A percentile compares a stretch with the other conserved stretches of the same genome.
phyloP scores from a whole-genome alignment of 2,329 filamentous ascomycete genomes.

The Truncatella angustata region DNA sequence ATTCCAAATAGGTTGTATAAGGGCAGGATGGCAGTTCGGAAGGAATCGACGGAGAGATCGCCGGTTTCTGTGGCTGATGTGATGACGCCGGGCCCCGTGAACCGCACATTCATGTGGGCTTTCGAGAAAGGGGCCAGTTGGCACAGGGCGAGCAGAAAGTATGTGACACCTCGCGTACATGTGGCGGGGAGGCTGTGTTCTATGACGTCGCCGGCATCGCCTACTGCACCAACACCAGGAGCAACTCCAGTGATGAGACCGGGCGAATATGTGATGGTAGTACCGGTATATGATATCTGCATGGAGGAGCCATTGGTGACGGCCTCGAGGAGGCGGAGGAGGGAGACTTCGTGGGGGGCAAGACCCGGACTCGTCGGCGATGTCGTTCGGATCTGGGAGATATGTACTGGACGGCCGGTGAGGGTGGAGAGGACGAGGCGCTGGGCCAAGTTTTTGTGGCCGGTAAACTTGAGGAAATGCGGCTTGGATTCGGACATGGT shows the following conservation, averaged over 20 bases:
- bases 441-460: slow-evolving; percentile 77
- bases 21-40: slow-evolving; percentile 88
- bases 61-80: slow-evolving; percentile 80
- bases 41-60: slow-evolving; percentile 88
- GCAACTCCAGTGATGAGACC: slow-evolving; percentile 87
- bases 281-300: slow-evolving; percentile 95
- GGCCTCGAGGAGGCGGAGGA: slow-evolving; percentile 89
- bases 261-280: slow-evolving; percentile 86
- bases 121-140: slow-evolving; percentile 93
- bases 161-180: slow-evolving; percentile 80
- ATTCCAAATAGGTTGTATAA: slow-evolving; percentile 91
- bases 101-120: slow-evolving; percentile 82
- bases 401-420: slow-evolving; percentile 83
- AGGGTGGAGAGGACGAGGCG: slow-evolving; percentile 88
- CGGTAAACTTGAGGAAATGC: slow-evolving; percentile 72
- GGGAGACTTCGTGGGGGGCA: slow-evolving; percentile 88
- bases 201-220: slow-evolving; percentile 68
- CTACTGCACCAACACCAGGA: slow-evolving; percentile 71
- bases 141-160: slow-evolving; percentile 87
- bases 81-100: slow-evolving; percentile 89
- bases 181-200: slow-evolving; percentile 76
- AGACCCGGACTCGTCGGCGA: slow-evolving; percentile 87
- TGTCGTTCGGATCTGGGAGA: slow-evolving; percentile 87
- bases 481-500: slow-evolving; percentile 33
- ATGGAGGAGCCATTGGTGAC: slow-evolving; percentile 94